Evolutionary conservation across 2,329 filamentous ascomycete species (phyloP).

Genomic region (Cladosporium sp.): DNA sequence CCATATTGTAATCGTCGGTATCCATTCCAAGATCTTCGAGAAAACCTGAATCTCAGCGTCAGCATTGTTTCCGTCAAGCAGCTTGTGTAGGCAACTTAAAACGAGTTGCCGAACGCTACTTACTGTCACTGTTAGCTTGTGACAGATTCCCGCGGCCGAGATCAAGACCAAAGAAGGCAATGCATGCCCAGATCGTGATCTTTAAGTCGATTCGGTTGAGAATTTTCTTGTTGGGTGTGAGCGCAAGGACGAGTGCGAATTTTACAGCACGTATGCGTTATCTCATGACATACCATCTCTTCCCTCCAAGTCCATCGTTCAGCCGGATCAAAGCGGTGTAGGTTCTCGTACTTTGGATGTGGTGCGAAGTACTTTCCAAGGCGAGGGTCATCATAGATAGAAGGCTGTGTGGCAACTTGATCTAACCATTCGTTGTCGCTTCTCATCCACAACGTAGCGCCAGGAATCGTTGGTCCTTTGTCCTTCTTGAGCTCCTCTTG

Average conservation of each 20-base stretch:
- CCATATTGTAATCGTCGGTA: conserved; percentile 47
- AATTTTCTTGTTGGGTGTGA: conserved; percentile 41
- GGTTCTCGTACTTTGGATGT: conserved; percentile 48
- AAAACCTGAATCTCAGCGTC: no score
- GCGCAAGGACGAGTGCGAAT: conserved; percentile 44
- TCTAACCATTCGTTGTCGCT: not conserved
- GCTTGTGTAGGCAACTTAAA: no score
- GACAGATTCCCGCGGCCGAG: not conserved
- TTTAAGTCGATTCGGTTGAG: conserved; percentile 20
- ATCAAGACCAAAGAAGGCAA: conserved; percentile 16
- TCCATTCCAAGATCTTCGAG: conserved; percentile 49
- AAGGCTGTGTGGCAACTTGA: not conserved
- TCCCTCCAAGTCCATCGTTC: conserved; percentile 55
- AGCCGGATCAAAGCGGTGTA: conserved; percentile 55
- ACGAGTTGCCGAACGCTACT: conserved; percentile 49
- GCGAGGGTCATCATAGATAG: not conserved
- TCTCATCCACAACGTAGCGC: not conserved
- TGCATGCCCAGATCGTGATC: conserved; percentile 23
- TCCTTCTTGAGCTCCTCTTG: not conserved
- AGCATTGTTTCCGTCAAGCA: no score
- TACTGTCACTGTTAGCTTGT: conserved; percentile 27
- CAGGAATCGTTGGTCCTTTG: not conserved
- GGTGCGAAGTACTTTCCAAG: conserved; percentile 1
- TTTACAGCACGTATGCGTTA: not conserved
- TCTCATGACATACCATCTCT: conserved; percentile 36